These are phyloP conservation scores for Cladosporium sp. DNA, from an alignment of 2,329 filamentous ascomycete species.

Conservation along the genomic window DNA sequence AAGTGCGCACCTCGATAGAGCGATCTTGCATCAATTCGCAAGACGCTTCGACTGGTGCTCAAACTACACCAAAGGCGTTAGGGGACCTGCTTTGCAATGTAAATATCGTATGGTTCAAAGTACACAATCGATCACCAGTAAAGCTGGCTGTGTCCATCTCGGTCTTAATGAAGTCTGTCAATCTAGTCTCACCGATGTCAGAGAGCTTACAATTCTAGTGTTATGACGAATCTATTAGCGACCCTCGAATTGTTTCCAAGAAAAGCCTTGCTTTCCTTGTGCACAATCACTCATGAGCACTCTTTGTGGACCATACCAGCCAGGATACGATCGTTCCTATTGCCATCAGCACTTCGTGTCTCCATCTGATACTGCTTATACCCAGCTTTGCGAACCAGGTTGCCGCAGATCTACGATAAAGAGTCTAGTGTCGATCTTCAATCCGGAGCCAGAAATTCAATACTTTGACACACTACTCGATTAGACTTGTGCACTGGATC, in stretches of 20 bases:
- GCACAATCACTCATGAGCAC: background rate
- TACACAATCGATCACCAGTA: background rate
- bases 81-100: conserved; percentile 22
- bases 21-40: background rate
- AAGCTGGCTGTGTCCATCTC: background rate
- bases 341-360: background rate
- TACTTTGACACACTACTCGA: background rate
- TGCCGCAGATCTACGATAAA: background rate
- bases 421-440: background rate
- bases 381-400: background rate
- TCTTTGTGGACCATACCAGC: background rate
- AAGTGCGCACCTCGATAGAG: conserved; percentile 46
- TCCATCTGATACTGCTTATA: background rate
- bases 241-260: background rate
- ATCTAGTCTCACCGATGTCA: background rate
- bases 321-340: background rate
- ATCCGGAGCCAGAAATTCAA: background rate
- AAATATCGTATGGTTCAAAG: conserved; percentile 22
- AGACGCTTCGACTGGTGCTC: conserved; percentile 4
- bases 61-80: conserved; percentile 18
- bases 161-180: background rate
- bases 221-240: background rate
- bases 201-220: background rate
- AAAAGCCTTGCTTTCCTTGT: background rate
- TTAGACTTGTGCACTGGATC: background rate